Conservation (phyloP, 306 rosid species). For the Prunus salicina region DNA sequence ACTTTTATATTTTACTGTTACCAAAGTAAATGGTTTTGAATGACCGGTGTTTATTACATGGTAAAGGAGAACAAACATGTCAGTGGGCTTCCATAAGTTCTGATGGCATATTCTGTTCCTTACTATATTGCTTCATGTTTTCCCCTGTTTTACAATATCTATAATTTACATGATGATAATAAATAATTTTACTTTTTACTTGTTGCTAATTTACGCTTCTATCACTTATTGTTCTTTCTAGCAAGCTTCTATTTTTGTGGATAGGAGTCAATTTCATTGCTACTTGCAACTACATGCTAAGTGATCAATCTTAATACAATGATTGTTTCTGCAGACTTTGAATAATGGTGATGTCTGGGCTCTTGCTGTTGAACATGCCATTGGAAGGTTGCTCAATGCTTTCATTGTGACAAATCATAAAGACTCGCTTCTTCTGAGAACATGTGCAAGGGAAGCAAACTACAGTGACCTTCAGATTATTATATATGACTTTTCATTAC, state of each 20-base stretch:
- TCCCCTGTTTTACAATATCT: no score
- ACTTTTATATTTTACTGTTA: not conserved
- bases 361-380: slow-evolving; percentile 66
- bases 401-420: slow-evolving; percentile 83
- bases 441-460: slow-evolving; percentile 71
- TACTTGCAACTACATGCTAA: no score
- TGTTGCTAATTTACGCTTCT: no score
- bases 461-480: slow-evolving; percentile 61
- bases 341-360: slow-evolving; percentile 75
- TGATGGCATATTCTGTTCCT: not conserved
- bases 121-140: no score
- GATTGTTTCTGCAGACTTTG: slow-evolving; percentile 57
- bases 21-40: not conserved
- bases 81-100: not conserved
- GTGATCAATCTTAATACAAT: not conserved
- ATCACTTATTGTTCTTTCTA: no score
- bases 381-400: slow-evolving; percentile 84
- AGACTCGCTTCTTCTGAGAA: slow-evolving; percentile 74
- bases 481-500: slow-evolving; percentile 82
- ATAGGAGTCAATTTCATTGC: no score
- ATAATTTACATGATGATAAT: no score
- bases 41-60: not conserved
- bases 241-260: no score
- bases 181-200: no score
- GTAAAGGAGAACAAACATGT: not conserved